These are phyloP conservation scores for Musa balbisiana DNA, from an alignment of 202 grass and related monocot species.

Conservation along the genomic window DNA sequence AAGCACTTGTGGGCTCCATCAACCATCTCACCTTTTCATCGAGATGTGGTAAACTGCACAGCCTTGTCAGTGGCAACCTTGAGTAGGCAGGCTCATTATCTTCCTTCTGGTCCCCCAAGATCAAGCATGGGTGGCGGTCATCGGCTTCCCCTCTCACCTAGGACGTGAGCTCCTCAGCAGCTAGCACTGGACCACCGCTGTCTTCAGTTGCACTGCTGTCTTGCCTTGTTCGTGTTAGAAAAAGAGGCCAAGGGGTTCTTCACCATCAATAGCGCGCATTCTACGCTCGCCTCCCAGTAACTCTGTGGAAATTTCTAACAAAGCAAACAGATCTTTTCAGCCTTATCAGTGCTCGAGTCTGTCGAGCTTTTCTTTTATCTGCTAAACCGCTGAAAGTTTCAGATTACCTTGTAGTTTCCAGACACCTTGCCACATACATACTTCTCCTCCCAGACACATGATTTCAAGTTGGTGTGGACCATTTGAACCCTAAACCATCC, in stretches of 20 bases:
- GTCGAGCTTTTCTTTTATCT: neutral
- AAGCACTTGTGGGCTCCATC: no score
- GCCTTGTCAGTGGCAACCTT: no score
- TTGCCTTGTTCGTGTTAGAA: neutral
- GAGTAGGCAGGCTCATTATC: no score
- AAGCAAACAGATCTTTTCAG: neutral
- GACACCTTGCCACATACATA: neutral
- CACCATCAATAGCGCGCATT: neutral
- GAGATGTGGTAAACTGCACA: no score
- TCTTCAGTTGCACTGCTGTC: neutral
- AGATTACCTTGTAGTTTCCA: neutral
- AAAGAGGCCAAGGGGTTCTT: neutral
- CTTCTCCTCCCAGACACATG: neutral
- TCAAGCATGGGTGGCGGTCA: no score
- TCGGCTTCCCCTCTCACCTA: no score
- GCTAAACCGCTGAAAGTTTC: neutral
- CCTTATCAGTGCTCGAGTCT: neutral
- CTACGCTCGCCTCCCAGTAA: no score
- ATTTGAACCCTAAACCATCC: no score
- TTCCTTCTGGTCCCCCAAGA: no score
- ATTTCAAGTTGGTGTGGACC: no score
- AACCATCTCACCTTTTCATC: no score
- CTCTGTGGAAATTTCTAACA: conserved; percentile 2
- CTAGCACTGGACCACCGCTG: neutral
- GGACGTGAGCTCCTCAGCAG: no score